phyloP scores from a whole-genome alignment of 352 stramenopile species.

The Pythium sukuiense region DNA sequence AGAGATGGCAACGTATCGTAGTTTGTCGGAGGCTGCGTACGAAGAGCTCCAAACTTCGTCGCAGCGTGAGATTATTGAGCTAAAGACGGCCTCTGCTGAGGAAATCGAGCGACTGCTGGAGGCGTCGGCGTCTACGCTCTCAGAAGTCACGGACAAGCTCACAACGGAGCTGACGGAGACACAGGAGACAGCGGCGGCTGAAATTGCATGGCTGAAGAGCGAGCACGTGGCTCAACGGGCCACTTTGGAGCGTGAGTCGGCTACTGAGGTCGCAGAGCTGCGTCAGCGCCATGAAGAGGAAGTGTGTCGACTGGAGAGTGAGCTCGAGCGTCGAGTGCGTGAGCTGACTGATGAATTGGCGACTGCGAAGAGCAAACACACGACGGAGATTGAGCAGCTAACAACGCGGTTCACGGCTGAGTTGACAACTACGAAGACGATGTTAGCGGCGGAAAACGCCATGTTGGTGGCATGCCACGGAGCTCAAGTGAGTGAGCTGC shows the following conservation, averaged over 20 bases:
- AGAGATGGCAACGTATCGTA: slow-evolving; percentile 5
- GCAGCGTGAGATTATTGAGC: slow-evolving; percentile 26
- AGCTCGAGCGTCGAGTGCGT: slow-evolving; percentile 1
- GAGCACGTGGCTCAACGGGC: slow-evolving; percentile 31
- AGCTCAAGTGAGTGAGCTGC: background rate
- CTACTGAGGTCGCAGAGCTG: slow-evolving; percentile 22
- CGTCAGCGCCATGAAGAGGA: slow-evolving; percentile 29
- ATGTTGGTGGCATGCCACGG: slow-evolving; percentile 1
- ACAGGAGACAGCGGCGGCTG: background rate
- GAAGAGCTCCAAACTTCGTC: slow-evolving; percentile 22
- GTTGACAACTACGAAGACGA: slow-evolving; percentile 1
- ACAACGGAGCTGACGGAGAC: slow-evolving; percentile 17
- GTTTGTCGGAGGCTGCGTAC: slow-evolving; percentile 24
- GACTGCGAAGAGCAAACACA: background rate
- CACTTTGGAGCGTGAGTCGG: slow-evolving; percentile 16
- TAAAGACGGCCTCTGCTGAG: slow-evolving; percentile 24
- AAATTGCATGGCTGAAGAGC: background rate
- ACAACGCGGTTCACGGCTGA: slow-evolving; percentile 7
- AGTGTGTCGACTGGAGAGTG: slow-evolving; percentile 18
- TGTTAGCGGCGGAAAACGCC: slow-evolving; percentile 5
- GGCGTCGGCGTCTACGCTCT: slow-evolving; percentile 19
- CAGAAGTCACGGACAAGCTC: slow-evolving; percentile 24
- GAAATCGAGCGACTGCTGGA: slow-evolving; percentile 27
- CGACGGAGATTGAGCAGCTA: slow-evolving; percentile 11
- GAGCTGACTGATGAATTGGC: slow-evolving; percentile 4